Conservation (phyloP, 2,329 filamentous ascomycete species). For the Massarina eburnea region DNA sequence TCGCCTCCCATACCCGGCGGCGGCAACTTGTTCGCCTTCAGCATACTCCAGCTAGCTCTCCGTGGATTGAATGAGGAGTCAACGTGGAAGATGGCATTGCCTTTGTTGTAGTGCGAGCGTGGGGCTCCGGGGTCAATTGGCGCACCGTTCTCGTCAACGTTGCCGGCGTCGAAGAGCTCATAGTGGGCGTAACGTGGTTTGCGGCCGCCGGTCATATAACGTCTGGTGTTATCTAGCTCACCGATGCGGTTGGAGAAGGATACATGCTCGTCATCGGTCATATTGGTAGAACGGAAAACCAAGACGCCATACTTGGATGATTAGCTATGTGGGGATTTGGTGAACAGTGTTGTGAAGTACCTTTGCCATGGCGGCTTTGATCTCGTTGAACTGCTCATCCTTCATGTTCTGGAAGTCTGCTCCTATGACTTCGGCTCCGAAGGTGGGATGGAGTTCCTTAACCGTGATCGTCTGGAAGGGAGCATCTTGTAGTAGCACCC, state of each 20-base stretch:
- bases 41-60: conserved; percentile 25
- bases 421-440: conserved; percentile 43
- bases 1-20: conserved; percentile 26
- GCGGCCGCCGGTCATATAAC: conserved; percentile 51
- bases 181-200: conserved; percentile 51
- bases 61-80: conserved; percentile 34
- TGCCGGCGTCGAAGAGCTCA: conserved; percentile 61
- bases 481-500: conserved; percentile 9
- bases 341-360: conserved; percentile 19
- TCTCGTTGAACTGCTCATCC: conserved; percentile 40
- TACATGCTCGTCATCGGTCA: conserved; percentile 56
- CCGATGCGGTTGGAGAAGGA: conserved; percentile 55
- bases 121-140: conserved; percentile 47
- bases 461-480: conserved; percentile 28
- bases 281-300: conserved; percentile 54
- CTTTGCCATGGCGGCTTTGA: conserved; percentile 39
- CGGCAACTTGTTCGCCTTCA: conserved; percentile 24
- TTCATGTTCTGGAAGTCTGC: conserved; percentile 41
- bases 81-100: conserved; percentile 34
- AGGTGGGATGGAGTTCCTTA: conserved; percentile 40
- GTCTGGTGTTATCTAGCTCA: conserved; percentile 58
- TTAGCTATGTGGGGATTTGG: neutral
- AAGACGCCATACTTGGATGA: conserved; percentile 51
- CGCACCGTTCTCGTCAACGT: conserved; percentile 53
- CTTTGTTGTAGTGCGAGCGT: conserved; percentile 46